These are phyloP conservation scores for Dipteronia dyeriana DNA, from an alignment of 345 rosid genomes.

Conservation along the genomic window DNA sequence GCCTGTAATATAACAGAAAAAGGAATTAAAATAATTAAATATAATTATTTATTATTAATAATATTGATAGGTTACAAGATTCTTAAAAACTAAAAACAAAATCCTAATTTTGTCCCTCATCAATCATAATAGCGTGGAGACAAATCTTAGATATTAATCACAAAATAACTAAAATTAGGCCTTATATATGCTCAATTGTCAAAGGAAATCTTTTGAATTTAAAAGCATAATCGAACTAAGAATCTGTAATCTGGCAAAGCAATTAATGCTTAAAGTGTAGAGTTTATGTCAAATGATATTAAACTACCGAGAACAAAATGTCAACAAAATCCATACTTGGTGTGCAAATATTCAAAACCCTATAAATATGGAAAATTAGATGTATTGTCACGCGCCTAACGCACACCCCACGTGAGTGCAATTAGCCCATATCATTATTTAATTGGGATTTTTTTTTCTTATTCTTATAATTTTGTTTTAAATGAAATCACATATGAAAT, in stretches of 20 bases:
- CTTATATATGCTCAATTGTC: background rate
- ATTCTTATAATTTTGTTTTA: background rate
- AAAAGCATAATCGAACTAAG: background rate
- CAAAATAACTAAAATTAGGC: background rate
- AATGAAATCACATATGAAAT: background rate
- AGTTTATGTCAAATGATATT: background rate
- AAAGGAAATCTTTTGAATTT: background rate
- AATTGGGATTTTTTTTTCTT: background rate
- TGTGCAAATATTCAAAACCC: background rate
- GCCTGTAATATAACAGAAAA: too few species aligned
- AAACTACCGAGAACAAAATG: background rate
- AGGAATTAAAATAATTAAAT: too few species aligned
- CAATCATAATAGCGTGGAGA: too few species aligned
- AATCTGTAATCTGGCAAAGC: background rate
- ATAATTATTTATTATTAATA: too few species aligned
- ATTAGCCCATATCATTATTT: background rate
- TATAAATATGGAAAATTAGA: background rate
- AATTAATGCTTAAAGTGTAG: background rate
- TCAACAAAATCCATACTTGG: background rate
- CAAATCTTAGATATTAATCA: too few species aligned
- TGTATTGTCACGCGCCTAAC: constrained; percentile 23
- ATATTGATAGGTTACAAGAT: too few species aligned
- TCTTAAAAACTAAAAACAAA: too few species aligned
- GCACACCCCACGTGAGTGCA: constrained; percentile 16
- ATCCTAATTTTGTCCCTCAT: too few species aligned